These are phyloP conservation scores for Berberis vulgaris DNA, from an alignment of 164 flowering plant genomes.

Conservation along the genomic window DNA sequence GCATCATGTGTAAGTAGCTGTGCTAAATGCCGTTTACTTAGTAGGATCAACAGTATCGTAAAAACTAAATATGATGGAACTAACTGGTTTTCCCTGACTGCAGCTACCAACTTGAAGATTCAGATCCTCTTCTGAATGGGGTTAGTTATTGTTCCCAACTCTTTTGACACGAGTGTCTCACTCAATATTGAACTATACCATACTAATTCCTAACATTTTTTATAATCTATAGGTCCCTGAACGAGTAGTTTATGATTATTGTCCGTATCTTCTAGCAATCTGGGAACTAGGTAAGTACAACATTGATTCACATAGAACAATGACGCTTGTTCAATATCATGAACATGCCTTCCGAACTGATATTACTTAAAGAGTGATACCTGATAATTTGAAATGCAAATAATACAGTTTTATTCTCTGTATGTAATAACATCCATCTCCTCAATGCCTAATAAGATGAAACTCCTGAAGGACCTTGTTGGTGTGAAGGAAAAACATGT, in stretches of 20 bases:
- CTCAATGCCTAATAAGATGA: slow-evolving; percentile 51
- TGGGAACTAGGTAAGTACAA: slow-evolving; percentile 84
- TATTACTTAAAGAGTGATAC: too few species aligned
- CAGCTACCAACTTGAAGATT: slow-evolving; percentile 97
- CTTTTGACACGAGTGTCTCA: too few species aligned
- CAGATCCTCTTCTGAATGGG: slow-evolving; percentile 73
- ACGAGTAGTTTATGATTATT: slow-evolving; percentile 82
- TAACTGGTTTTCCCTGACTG: slow-evolving; percentile 14
- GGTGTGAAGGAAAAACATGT: slow-evolving; percentile 49
- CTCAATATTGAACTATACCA: too few species aligned
- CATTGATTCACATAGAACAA: too few species aligned
- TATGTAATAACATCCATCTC: background rate
- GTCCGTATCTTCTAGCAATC: slow-evolving; percentile 85
- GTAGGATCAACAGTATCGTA: background rate
- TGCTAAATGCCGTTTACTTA: background rate
- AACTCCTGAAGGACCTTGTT: slow-evolving; percentile 41
- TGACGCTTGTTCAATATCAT: too few species aligned
- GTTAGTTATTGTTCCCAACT: slow-evolving; percentile 33
- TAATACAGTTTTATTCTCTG: too few species aligned
- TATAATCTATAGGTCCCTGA: slow-evolving; percentile 44
- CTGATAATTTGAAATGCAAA: too few species aligned
- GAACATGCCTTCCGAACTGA: too few species aligned
- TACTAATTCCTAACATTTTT: background rate
- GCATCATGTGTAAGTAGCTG: slow-evolving; percentile 37
- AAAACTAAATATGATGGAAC: background rate